Conservation (phyloP, 2,329 filamentous ascomycete genomes). For the Chlorencoelia australis region DNA sequence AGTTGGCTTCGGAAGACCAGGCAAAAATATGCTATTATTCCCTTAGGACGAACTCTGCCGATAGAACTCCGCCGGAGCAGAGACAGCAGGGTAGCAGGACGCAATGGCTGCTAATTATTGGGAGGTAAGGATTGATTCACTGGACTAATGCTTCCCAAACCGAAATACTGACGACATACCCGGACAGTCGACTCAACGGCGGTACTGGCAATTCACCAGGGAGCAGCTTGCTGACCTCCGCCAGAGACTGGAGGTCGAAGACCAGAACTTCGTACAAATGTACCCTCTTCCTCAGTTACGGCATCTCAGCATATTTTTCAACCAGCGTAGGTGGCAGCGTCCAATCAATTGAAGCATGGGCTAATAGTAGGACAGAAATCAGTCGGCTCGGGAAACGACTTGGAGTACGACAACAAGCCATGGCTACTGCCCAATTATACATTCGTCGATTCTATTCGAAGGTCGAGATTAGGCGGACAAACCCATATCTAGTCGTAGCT, state of each 20-base stretch:
- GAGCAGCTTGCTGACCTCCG: slow-evolving; percentile 68
- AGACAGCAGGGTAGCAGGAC: too few relatives aligned
- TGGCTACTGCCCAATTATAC: slow-evolving; percentile 92
- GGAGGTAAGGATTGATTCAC: too few relatives aligned
- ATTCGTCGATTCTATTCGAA: slow-evolving; percentile 87
- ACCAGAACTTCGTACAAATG: slow-evolving; percentile 63
- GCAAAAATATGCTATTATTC: too few relatives aligned
- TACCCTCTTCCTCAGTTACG: slow-evolving; percentile 75
- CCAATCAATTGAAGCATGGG: not conserved
- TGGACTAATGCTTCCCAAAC: too few relatives aligned
- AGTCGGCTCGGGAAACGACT: slow-evolving; percentile 76
- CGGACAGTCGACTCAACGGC: slow-evolving; percentile 73
- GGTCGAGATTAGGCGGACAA: slow-evolving; percentile 84
- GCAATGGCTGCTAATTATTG: slow-evolving; percentile 13
- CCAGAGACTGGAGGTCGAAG: slow-evolving; percentile 65
- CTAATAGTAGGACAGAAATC: slow-evolving; percentile 46
- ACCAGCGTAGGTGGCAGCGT: slow-evolving; percentile 55
- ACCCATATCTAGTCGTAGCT: slow-evolving; percentile 86
- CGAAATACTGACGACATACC: too few relatives aligned
- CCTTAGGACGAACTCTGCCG: too few relatives aligned
- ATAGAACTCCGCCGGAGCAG: too few relatives aligned
- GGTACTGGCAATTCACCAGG: slow-evolving; percentile 83
- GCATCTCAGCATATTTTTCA: slow-evolving; percentile 84
- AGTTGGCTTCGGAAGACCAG: too few relatives aligned
- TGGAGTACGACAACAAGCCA: slow-evolving; percentile 76